These are phyloP conservation scores for Actinomortierella ambigua DNA, from an alignment of 371 early-diverging fungal species.

Conservation along the genomic window DNA sequence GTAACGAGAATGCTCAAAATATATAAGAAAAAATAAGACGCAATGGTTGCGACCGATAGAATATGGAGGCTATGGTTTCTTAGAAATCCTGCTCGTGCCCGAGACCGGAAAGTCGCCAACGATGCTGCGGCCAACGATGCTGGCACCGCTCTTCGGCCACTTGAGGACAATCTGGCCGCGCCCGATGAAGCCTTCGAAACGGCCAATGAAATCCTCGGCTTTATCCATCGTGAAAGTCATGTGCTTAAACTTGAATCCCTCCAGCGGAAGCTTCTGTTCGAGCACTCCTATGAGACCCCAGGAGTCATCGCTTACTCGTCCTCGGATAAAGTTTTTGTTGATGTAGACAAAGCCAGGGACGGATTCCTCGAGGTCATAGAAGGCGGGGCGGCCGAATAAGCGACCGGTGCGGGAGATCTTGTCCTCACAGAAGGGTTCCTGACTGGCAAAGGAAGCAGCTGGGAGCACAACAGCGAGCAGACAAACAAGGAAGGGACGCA, in stretches of 20 bases:
- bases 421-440: conserved; percentile 2
- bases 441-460: conserved; percentile 1
- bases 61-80: too few species aligned
- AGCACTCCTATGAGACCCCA: conserved; percentile 7
- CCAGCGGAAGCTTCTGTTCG: conserved; percentile 3
- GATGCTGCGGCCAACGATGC: conserved; percentile 7
- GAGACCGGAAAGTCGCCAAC: too few species aligned
- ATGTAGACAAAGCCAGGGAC: conserved; percentile 6
- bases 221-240: background rate
- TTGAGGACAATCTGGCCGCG: conserved; percentile 6
- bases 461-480: conserved; percentile 10
- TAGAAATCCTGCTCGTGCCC: too few species aligned
- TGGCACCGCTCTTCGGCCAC: conserved; percentile 9
- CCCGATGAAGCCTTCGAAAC: conserved; percentile 5
- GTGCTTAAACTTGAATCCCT: too few species aligned
- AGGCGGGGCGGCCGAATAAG: conserved; percentile 14
- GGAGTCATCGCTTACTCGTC: conserved; percentile 5
- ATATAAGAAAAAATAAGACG: too few species aligned
- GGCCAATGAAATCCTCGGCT: background rate
- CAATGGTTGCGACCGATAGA: too few species aligned
- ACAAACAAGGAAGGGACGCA: conserved; percentile 8
- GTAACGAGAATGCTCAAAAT: too few species aligned
- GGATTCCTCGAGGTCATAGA: conserved; percentile 1
- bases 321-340: conserved; percentile 2
- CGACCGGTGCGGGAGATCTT: too few species aligned